A percentile compares a stretch with the other conserved stretches of the same genome.
Conservation (phyloP, 2,329 filamentous ascomycete genomes). For the Aspergillus sclerotialis region DNA sequence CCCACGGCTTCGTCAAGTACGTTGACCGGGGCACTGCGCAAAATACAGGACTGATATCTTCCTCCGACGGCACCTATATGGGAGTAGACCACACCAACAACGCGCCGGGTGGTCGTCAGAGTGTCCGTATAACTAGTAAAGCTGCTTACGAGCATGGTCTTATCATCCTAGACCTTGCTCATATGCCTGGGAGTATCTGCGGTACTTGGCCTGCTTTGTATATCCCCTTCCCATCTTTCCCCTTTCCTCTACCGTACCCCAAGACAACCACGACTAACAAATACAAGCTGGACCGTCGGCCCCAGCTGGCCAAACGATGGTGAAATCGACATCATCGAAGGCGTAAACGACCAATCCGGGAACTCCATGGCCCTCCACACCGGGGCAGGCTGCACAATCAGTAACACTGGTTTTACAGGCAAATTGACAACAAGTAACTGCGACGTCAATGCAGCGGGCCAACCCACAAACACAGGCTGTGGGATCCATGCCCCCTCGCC, state of each 20-base stretch:
- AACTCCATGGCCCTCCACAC: conserved; percentile 66
- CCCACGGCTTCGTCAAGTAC: conserved; percentile 68
- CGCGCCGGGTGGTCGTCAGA: conserved; percentile 57
- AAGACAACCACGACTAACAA: too few relatives aligned
- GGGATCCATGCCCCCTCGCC: conserved; percentile 45
- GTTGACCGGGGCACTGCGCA: conserved; percentile 54
- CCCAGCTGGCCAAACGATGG: conserved; percentile 62
- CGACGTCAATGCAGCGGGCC: conserved; percentile 40
- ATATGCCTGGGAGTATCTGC: conserved; percentile 66
- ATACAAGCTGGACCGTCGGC: conserved; percentile 50
- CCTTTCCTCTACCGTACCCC: too few relatives aligned
- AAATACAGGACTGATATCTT: conserved; percentile 51
- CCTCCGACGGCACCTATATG: conserved; percentile 52
- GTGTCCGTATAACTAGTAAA: conserved; percentile 64
- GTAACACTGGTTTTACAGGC: conserved; percentile 42
- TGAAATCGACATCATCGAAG: conserved; percentile 77
- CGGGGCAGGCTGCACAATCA: conserved; percentile 51
- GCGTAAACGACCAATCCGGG: conserved; percentile 56
- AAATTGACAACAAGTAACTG: conserved; percentile 51
- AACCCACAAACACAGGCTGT: conserved; percentile 52
- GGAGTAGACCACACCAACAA: conserved; percentile 59
- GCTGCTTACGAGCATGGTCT: conserved; percentile 58
- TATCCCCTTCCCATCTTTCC: conserved; percentile 9
- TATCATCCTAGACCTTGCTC: conserved; percentile 63
- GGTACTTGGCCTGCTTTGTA: conserved; percentile 67